Evolutionary conservation across 2,329 filamentous ascomycete species (phyloP).

Genomic region (Orbilia quercus): DNA sequence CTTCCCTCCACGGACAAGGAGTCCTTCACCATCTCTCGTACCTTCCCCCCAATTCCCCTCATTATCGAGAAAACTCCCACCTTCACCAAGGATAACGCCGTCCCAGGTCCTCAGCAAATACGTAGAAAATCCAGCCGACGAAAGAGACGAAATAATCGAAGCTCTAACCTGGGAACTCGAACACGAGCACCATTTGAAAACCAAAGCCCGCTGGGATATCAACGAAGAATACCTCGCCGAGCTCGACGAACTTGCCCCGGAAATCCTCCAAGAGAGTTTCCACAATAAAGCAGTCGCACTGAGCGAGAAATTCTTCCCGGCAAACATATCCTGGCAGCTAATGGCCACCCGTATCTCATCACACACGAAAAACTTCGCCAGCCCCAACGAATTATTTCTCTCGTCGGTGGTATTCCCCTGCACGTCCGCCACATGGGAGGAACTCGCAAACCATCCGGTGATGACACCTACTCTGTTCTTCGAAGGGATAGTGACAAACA

Average conservation of each 20-base stretch:
- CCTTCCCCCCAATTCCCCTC: not conserved
- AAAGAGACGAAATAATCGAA: conserved; percentile 38
- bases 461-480: conserved; percentile 34
- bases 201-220: conserved; percentile 33
- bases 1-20: too few species aligned
- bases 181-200: conserved; percentile 30
- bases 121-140: conserved; percentile 23
- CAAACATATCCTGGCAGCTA: conserved; percentile 14
- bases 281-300: conserved; percentile 10
- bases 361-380: conserved; percentile 1
- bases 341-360: conserved; percentile 5
- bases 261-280: conserved; percentile 19
- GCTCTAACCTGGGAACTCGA: conserved; percentile 27
- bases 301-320: conserved; percentile 26
- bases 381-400: conserved; percentile 16
- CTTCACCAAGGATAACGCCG: not conserved
- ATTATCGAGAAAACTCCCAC: not conserved
- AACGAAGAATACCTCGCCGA: conserved; percentile 37
- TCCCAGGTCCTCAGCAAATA: conserved; percentile 9
- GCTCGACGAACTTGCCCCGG: conserved; percentile 25
- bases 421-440: conserved; percentile 18
- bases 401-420: conserved; percentile 4
- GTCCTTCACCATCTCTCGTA: too few species aligned
- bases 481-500: conserved; percentile 25
- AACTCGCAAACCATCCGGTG: conserved; percentile 8